These are phyloP conservation scores for Cutaneotrichosporon sp. DNA, from an alignment of 1,284 basidiomycete species.

Conservation along the genomic window DNA sequence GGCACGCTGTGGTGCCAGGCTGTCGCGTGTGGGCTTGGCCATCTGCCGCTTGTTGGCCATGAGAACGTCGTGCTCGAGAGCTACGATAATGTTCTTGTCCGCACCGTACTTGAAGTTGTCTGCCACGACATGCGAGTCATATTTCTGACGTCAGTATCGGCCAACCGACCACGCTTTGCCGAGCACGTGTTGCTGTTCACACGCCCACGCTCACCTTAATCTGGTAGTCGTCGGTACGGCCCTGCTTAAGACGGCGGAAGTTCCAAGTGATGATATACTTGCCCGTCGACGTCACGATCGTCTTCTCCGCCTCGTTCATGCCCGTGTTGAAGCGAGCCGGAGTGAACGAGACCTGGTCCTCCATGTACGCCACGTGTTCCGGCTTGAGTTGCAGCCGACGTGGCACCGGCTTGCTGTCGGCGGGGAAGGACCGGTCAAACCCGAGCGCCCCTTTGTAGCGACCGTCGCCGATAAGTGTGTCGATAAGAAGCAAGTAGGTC, in stretches of 20 bases:
- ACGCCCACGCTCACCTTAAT: conserved; percentile 68
- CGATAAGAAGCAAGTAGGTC: conserved; percentile 90
- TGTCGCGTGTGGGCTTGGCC: conserved; percentile 51
- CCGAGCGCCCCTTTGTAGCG: conserved; percentile 79
- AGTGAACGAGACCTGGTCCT: conserved; percentile 78
- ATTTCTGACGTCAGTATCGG: conserved; percentile 51
- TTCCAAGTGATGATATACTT: conserved; percentile 94
- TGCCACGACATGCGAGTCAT: conserved; percentile 89
- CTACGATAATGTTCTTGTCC: conserved; percentile 93
- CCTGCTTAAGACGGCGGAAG: conserved; percentile 90
- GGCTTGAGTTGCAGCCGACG: conserved; percentile 80
- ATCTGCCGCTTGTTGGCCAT: conserved; percentile 90
- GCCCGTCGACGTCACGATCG: conserved; percentile 95
- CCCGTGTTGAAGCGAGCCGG: conserved; percentile 94
- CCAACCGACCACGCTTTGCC: no score
- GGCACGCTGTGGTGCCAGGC: conserved; percentile 6
- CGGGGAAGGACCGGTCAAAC: conserved; percentile 94
- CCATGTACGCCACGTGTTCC: conserved; percentile 95
- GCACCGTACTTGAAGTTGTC: conserved; percentile 95
- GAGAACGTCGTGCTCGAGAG: conserved; percentile 87
- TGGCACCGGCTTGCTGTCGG: conserved; percentile 86
- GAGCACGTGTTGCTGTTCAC: no score
- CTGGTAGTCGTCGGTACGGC: conserved; percentile 83
- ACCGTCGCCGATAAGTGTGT: conserved; percentile 90
- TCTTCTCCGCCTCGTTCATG: conserved; percentile 79